Conservation (phyloP, 2,329 filamentous ascomycete species). For the Apiospora sp. region DNA sequence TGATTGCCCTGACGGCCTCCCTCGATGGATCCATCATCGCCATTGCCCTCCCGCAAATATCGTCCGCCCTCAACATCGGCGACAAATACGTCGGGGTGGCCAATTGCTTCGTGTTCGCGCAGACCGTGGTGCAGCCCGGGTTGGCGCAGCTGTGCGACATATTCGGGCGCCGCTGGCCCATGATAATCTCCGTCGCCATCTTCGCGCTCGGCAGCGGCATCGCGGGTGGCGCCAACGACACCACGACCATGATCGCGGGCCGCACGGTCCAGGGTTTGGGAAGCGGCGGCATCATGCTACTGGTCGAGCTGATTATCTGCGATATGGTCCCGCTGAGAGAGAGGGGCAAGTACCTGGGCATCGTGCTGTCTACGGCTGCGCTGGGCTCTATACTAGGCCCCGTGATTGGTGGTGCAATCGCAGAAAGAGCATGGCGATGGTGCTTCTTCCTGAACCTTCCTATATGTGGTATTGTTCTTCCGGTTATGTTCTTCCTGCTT, state of each 20-base stretch:
- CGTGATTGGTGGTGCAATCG: slow-evolving; percentile 60
- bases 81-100: background rate
- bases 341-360: slow-evolving; percentile 43
- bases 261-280: slow-evolving; percentile 50
- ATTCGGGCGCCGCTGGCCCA: background rate
- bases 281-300: slow-evolving; percentile 25
- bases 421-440: slow-evolving; percentile 65
- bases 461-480: slow-evolving; percentile 41
- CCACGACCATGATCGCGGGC: slow-evolving; percentile 48
- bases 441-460: slow-evolving; percentile 72
- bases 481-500: too few species aligned
- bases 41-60: background rate
- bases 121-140: background rate
- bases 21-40: background rate
- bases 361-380: slow-evolving; percentile 45
- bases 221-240: background rate
- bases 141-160: background rate
- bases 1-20: background rate
- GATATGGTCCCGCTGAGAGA: slow-evolving; percentile 50
- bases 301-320: slow-evolving; percentile 31
- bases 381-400: slow-evolving; percentile 62
- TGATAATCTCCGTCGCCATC: background rate
- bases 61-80: background rate
- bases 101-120: background rate
- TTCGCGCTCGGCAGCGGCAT: slow-evolving; percentile 1